Evolutionary conservation across 73 alveolate species (phyloP), one percentile per base, ranked within the genome.

Genomic region (Paramecium sonneborni): DNA sequence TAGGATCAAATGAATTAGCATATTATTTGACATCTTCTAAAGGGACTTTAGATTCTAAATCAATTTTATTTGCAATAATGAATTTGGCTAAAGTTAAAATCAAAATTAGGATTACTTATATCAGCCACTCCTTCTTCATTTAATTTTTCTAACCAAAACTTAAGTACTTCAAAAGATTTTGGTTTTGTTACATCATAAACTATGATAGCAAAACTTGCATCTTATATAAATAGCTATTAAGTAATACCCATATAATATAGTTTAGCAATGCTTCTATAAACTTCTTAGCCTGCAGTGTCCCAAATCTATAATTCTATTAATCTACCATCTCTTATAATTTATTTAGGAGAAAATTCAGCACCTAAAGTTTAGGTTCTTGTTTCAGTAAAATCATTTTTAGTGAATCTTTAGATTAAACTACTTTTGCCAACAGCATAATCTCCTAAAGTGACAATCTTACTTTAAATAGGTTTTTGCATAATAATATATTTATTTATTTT

Each of bases 161-260:
- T 58, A 21, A 92, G 94, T 88, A 88, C 92, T 67, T 93, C 97
- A 85, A 93, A 95, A 35, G 97, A 70, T 44, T 93, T 85, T 52
- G 90, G 92, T 68, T 93, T 95, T 30, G 98, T 95, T 23, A 95
- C 97, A 93, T 95, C 98, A 93, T 95, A 95, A 62, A 95, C 98
- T 57, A 95, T 86, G 57, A 95, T 88, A 44, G 98, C 98, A 41
- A 96, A 96, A 18, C 88, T 93, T 1, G 98, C 98, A 62, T 62
- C 84, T 62, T 11, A 12, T 26, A 41, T 41, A 3, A 23, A 32
- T 52, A 18, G 1, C 0, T 3, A 62, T 62, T 3, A 11, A 23
- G 6, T 0, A 62, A 62, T 62, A 62, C 84, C 84, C 43, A 12
- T 30, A 30, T 62, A 62, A 62, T 62, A 62, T 1, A 62, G 11